Conservation (phyloP, 495 filamentous ascomycete genomes). For the Extremus antarcticus region DNA sequence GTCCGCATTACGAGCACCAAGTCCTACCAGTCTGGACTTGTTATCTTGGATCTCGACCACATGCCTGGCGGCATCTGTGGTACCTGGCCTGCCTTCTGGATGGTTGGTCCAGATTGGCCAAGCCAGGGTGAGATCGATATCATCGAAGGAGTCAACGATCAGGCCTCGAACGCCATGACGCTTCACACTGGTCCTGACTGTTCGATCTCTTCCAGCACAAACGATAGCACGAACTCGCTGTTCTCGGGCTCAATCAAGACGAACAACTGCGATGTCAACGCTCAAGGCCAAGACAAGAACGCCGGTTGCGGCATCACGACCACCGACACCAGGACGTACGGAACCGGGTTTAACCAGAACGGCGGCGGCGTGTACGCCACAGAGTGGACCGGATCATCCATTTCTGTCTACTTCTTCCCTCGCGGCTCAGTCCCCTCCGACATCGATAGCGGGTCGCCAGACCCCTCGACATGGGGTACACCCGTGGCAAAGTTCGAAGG, state of each 20-base stretch:
- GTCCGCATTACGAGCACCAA: conserved; percentile 32
- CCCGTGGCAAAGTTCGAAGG: conserved; percentile 53
- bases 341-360: conserved; percentile 56
- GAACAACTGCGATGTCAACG: conserved; percentile 44
- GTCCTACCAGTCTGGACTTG: conserved; percentile 25
- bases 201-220: background rate
- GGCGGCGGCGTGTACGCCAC: conserved; percentile 71
- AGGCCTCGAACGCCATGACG: conserved; percentile 54
- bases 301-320: conserved; percentile 33
- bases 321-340: conserved; percentile 35
- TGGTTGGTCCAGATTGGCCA: conserved; percentile 32
- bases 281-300: conserved; percentile 41
- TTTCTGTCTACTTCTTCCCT: conserved; percentile 73
- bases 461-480: conserved; percentile 52
- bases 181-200: conserved; percentile 42
- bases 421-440: conserved; percentile 47
- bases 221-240: conserved; percentile 36
- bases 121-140: conserved; percentile 48
- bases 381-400: conserved; percentile 55
- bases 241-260: conserved; percentile 18
- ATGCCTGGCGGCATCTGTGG: conserved; percentile 33
- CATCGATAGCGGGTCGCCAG: conserved; percentile 44
- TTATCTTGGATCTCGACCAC: conserved; percentile 31
- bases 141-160: conserved; percentile 71
- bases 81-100: conserved; percentile 36